Evolutionary conservation across 139 green algal species (phyloP).

Genomic region (Chlorella sp.): DNA sequence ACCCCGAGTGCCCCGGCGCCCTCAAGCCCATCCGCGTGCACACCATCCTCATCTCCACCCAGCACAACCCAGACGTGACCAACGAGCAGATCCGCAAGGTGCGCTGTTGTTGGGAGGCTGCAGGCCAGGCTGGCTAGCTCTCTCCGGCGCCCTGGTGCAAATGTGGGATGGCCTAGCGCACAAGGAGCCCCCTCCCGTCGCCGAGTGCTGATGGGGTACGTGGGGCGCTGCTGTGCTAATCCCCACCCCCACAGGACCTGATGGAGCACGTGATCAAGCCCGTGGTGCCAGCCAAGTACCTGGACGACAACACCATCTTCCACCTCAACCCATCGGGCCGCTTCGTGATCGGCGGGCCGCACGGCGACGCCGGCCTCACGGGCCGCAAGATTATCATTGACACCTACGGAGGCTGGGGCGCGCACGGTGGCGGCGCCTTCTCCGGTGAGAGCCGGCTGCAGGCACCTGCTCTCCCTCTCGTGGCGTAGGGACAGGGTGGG

Average conservation of each 20-base stretch:
- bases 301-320: constrained; percentile 99
- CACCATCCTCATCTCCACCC: constrained; percentile 99
- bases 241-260: constrained; percentile 54
- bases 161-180: too few relatives aligned
- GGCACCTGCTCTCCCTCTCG: too few relatives aligned
- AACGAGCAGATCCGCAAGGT: constrained; percentile 93
- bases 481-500: too few relatives aligned
- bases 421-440: constrained; percentile 97
- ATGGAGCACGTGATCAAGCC: constrained; percentile 99
- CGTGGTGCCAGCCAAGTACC: constrained; percentile 93
- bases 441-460: too few relatives aligned
- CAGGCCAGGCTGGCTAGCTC: too few relatives aligned
- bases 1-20: constrained; percentile 75
- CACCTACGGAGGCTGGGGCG: constrained; percentile 98
- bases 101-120: not conserved
- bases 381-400: constrained; percentile 99
- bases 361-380: constrained; percentile 97
- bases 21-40: constrained; percentile 92
- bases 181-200: too few relatives aligned
- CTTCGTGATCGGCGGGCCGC: constrained; percentile 96
- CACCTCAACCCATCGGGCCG: constrained; percentile 97
- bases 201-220: too few relatives aligned
- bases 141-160: too few relatives aligned
- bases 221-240: too few relatives aligned
- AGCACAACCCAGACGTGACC: constrained; percentile 85